A percentile compares a stretch with the other conserved stretches of the same genome.
phyloP scores from a whole-genome alignment of 768 basidiomycete genomes.

The Panellus pusillus region DNA sequence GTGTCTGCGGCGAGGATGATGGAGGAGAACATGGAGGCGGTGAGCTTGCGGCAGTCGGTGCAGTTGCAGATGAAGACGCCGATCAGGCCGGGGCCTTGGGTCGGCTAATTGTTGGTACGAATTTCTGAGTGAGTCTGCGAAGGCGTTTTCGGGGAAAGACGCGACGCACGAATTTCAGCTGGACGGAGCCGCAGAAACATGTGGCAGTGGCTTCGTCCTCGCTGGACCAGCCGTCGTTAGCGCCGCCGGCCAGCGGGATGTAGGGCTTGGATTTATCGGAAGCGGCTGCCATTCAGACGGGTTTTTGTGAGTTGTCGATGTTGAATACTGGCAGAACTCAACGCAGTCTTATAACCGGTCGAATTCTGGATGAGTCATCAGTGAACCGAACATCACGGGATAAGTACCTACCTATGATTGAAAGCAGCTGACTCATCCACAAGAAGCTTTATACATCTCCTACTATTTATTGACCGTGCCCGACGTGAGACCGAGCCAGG shows the following conservation, averaged over 20 bases:
- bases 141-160: no score
- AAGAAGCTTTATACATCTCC: no score
- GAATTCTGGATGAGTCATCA: no score
- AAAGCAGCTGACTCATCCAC: no score
- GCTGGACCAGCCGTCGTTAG: constrained; percentile 11
- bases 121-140: no score
- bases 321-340: no score
- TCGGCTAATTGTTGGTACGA: not conserved
- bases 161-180: constrained; percentile 8
- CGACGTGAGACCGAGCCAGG: no score
- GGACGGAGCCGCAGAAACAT: constrained; percentile 10
- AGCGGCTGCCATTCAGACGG: not conserved
- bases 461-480: no score
- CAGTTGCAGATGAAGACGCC: constrained; percentile 15
- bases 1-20: not conserved
- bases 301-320: no score
- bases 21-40: constrained; percentile 9
- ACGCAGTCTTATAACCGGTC: no score
- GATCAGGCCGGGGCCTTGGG: constrained; percentile 10
- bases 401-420: no score
- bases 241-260: constrained; percentile 3
- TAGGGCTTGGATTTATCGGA: not conserved
- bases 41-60: constrained; percentile 17
- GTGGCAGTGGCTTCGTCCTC: constrained; percentile 15
- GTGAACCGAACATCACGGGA: no score